phyloP scores from a whole-genome alignment of 257 asterid genomes.

The Penstemon barbatus region DNA sequence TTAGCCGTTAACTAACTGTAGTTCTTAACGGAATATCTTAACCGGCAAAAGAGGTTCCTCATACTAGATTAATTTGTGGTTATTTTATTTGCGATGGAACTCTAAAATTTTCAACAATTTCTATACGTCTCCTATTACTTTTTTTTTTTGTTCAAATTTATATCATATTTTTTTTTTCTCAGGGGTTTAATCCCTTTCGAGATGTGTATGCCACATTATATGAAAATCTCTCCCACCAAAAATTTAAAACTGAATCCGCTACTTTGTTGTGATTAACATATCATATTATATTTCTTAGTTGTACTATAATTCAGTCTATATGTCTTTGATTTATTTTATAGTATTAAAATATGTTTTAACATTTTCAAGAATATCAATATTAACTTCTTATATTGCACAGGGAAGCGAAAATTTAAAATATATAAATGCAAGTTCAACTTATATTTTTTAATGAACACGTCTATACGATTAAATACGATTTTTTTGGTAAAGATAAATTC shows the following conservation, averaged over 20 bases:
- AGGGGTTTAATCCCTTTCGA: no score
- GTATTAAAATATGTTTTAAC: background rate
- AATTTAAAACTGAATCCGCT: no score
- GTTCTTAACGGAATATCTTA: background rate
- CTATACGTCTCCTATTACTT: background rate
- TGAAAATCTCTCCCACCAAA: no score
- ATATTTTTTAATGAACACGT: no score
- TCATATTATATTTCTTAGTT: background rate
- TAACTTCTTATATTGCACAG: no score
- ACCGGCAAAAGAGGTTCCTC: background rate
- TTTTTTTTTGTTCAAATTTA: background rate
- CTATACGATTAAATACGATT: no score
- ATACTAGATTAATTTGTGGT: background rate
- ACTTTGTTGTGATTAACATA: no score
- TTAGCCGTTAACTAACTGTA: background rate
- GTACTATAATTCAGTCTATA: no score
- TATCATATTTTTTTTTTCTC: background rate
- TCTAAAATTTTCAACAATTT: constrained; percentile 5
- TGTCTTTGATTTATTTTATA: background rate
- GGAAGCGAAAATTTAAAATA: no score
- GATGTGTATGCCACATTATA: no score
- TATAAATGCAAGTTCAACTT: no score
- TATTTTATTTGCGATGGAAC: constrained; percentile 22
- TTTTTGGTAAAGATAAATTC: no score
- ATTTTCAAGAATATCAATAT: background rate